Evolutionary conservation across 1,139 yeast species (phyloP).

Genomic region (Wickerhamiella infanticola): DNA sequence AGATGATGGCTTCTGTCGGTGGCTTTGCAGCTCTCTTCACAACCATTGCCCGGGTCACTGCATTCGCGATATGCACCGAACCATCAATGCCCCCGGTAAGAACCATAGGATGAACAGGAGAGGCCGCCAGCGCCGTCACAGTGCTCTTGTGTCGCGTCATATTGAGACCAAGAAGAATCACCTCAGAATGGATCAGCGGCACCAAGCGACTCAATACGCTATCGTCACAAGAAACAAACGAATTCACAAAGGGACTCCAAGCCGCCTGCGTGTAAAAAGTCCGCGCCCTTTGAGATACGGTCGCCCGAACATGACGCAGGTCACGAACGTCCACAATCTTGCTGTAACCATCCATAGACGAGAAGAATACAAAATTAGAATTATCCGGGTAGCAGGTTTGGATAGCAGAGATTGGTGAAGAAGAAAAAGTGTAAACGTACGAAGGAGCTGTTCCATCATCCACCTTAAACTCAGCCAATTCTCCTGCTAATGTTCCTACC

Average conservation of each 20-base stretch:
- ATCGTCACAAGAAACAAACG: slow-evolving; percentile 31
- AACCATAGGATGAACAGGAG: slow-evolving; percentile 43
- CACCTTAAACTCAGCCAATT: slow-evolving; percentile 42
- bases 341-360: slow-evolving; percentile 34
- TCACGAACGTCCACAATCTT: slow-evolving; percentile 31
- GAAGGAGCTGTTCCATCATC: slow-evolving; percentile 29
- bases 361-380: slow-evolving; percentile 31
- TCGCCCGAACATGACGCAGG: slow-evolving; percentile 25
- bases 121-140: slow-evolving; percentile 27
- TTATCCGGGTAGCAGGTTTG: slow-evolving; percentile 29
- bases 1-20: slow-evolving; percentile 18
- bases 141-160: slow-evolving; percentile 29
- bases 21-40: slow-evolving; percentile 26
- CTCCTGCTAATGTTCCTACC: slow-evolving; percentile 54
- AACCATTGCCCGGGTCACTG: slow-evolving; percentile 29
- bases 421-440: slow-evolving; percentile 32
- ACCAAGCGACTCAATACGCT: slow-evolving; percentile 24
- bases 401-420: slow-evolving; percentile 36
- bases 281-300: slow-evolving; percentile 23
- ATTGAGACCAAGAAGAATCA: slow-evolving; percentile 22
- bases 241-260: slow-evolving; percentile 27
- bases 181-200: slow-evolving; percentile 24
- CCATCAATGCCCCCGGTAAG: slow-evolving; percentile 55
- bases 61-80: slow-evolving; percentile 29
- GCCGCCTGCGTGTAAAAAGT: slow-evolving; percentile 20